Percentiles rank a stretch among this genome's conserved stretches.
phyloP scores from a whole-genome alignment of 306 rosid genomes.

The Trichosanthes truncata region DNA sequence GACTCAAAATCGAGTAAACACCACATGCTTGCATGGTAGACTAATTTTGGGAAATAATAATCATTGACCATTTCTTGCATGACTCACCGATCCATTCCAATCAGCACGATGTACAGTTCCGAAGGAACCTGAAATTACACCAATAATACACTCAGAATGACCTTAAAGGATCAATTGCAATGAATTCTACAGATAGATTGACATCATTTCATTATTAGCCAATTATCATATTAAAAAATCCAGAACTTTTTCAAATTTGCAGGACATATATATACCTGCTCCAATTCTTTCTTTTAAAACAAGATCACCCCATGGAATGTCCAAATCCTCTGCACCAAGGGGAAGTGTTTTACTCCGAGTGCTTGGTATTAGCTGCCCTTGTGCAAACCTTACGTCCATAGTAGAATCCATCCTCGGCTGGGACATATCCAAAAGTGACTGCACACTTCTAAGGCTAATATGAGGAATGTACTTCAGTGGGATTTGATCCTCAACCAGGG shows the following conservation, averaged over 20 bases:
- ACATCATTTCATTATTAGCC: background rate
- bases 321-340: conserved; percentile 63
- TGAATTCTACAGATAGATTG: background rate
- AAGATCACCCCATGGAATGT: conserved; percentile 81
- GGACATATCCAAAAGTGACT: conserved; percentile 16
- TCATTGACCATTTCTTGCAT: background rate
- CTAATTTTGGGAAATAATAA: background rate
- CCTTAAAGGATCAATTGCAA: background rate
- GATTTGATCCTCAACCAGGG: conserved; percentile 36
- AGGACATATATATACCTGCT: conserved; percentile 46
- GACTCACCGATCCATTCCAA: conserved; percentile 96
- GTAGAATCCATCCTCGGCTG: conserved; percentile 36
- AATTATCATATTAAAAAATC: conserved; percentile 11
- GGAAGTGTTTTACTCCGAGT: conserved; percentile 38
- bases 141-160: conserved; percentile 14
- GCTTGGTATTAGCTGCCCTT: conserved; percentile 36
- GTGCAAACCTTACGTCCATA: conserved; percentile 38
- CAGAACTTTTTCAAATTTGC: background rate
- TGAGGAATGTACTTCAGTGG: conserved; percentile 31
- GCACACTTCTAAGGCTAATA: conserved; percentile 33
- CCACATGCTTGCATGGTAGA: background rate
- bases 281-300: conserved; percentile 80
- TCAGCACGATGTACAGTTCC: conserved; percentile 99
- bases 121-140: conserved; percentile 78
- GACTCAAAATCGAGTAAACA: background rate